phyloP scores from a whole-genome alignment of 2,329 filamentous ascomycete species.

The Fusarium oligoseptatum region DNA sequence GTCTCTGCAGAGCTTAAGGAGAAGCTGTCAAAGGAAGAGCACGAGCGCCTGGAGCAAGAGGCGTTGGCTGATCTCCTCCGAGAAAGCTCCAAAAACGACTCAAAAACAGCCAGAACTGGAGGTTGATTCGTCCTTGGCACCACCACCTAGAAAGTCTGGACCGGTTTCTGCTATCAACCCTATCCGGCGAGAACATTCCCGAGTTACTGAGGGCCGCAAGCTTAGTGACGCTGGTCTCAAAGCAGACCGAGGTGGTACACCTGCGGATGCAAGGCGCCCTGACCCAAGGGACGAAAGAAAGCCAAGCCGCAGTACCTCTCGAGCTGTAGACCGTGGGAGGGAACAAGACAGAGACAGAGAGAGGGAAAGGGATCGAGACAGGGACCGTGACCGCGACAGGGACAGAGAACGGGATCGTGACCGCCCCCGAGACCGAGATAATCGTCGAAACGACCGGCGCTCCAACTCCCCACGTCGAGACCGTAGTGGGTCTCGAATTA shows the following conservation, averaged over 20 bases:
- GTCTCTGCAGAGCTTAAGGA: conserved; percentile 64
- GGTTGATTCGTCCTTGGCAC: conserved; percentile 67
- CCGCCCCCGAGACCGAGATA: conserved; percentile 42
- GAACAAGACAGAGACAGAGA: conserved; percentile 45
- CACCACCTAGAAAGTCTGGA: conserved; percentile 65
- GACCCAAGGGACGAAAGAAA: conserved; percentile 48
- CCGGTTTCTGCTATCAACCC: conserved; percentile 72
- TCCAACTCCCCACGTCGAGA: conserved; percentile 56
- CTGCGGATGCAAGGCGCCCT: conserved; percentile 46
- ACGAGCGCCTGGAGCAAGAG: conserved; percentile 69
- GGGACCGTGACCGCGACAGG: conserved; percentile 43
- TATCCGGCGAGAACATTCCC: conserved; percentile 61
- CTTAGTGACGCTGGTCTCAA: conserved; percentile 49
- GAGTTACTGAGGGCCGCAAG: conserved; percentile 58
- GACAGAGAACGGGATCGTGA: conserved; percentile 47
- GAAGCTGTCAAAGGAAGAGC: conserved; percentile 69
- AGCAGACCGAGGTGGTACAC: conserved; percentile 52
- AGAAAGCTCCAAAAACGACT: conserved; percentile 67
- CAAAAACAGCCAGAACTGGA: conserved; percentile 67
- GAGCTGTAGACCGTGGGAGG: conserved; percentile 42
- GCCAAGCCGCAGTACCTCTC: conserved; percentile 51
- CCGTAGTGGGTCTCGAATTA: conserved; percentile 50
- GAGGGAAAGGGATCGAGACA: conserved; percentile 42
- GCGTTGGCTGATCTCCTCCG: conserved; percentile 70
- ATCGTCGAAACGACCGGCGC: conserved; percentile 51